Percentiles rank a stretch among this genome's conserved stretches.
Conservation (phyloP, 1,284 basidiomycete genomes). For the Pisolithus thermaeus region DNA sequence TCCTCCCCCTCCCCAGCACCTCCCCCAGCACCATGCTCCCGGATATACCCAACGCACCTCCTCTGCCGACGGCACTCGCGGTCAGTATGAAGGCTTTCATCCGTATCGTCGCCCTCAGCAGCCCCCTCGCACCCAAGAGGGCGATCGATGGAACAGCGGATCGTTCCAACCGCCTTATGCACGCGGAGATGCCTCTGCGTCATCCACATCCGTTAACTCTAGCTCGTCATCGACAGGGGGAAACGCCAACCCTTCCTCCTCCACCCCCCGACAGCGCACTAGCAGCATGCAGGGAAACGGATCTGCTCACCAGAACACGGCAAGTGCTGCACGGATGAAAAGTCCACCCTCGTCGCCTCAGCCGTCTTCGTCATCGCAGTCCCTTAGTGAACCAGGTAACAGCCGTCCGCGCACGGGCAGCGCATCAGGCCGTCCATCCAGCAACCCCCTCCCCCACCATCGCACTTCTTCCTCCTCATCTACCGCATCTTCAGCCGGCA, state of each 20-base stretch:
- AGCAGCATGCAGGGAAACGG: constrained; percentile 53
- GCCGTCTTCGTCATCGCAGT: constrained; percentile 1
- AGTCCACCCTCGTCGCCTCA: constrained; percentile 16
- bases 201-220: constrained; percentile 69
- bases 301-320: constrained; percentile 27
- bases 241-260: neutral
- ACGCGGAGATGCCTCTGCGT: constrained; percentile 68
- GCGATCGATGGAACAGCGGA: constrained; percentile 45
- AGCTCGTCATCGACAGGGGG: constrained; percentile 36
- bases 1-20: constrained; percentile 26
- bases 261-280: constrained; percentile 48
- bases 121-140: constrained; percentile 29
- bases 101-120: constrained; percentile 70
- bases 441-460: constrained; percentile 33
- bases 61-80: constrained; percentile 25
- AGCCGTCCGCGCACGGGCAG: constrained; percentile 41
- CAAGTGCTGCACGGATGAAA: constrained; percentile 26
- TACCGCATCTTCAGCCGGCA: constrained; percentile 14
- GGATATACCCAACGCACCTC: constrained; percentile 28
- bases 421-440: constrained; percentile 17
- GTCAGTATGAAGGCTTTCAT: constrained; percentile 63
- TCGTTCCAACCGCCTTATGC: constrained; percentile 61
- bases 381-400: constrained; percentile 5
- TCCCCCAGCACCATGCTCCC: constrained; percentile 43
- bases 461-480: constrained; percentile 45